Evolutionary conservation across 2,329 filamentous ascomycete species (phyloP), one percentile per base, ranked within the genome.

Genomic region (Ophiostoma sp.): DNA sequence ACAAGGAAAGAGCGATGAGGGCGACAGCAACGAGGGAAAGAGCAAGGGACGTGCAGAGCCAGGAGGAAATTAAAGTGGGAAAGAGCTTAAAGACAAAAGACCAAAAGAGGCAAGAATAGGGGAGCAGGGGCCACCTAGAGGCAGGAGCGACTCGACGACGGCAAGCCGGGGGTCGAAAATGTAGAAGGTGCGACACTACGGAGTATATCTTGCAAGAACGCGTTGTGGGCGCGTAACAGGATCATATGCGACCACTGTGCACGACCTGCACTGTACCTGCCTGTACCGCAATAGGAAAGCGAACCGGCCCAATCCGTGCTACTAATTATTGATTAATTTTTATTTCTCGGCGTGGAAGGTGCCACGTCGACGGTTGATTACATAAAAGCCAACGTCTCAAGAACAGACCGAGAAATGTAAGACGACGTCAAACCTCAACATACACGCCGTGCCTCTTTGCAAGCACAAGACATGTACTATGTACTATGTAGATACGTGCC

Each of bases 51-150:
- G 27, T 39, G 67, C 41, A 65, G 48, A 17, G 65, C 36, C 64
- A 70, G 39, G 62, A 70, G 68, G 54, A 69, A 69, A 72, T 69
- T 70, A 71, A 70, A 67, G 70, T 70, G 69, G 71, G 71, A 67
- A 71, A 71, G 71, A 39, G 69, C 57, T 27, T 13, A 27, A 57
- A 57, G 44, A 20, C 41, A n/a, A 41, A 35, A 48, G 67, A 57
- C 11, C 33, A n/a, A 68, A 48, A 36, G 67, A 48, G 57, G 60
- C 67, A 69, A 69, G 52, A 69, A 52, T 65, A 67, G 68, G 48
- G 68, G 54, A 69, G 70, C 67, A 67, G 36, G 52, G 54, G 67
- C 70, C 27, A 62, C 57, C 27, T 31, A 33, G 23, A 62, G 57
- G 57, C 11, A 62, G 27, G 27, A 62, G 57, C 57, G 57, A 57